phyloP scores from a whole-genome alignment of 495 filamentous ascomycete genomes.

The Penicillium dipodomyicola region DNA sequence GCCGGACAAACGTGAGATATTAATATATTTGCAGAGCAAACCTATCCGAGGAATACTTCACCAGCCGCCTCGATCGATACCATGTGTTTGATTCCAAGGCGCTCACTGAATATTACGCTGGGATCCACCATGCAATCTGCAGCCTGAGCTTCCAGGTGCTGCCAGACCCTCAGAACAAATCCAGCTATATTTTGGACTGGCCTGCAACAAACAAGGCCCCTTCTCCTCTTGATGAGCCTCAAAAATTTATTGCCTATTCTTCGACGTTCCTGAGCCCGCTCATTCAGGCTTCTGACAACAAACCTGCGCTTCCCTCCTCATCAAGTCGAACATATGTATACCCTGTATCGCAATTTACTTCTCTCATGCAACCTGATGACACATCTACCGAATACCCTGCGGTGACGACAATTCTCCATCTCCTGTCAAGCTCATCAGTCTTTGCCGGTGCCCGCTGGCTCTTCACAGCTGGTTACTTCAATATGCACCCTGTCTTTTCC shows the following conservation, averaged over 20 bases:
- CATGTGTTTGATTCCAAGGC: conserved; percentile 80
- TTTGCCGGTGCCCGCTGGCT: conserved; percentile 76
- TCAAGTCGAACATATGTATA: conserved; percentile 72
- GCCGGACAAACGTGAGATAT: background rate
- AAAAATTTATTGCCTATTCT: conserved; percentile 65
- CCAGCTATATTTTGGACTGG: conserved; percentile 76
- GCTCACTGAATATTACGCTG: conserved; percentile 78
- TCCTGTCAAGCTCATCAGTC: conserved; percentile 53
- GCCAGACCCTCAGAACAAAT: conserved; percentile 52
- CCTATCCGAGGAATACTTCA: conserved; percentile 92
- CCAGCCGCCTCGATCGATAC: conserved; percentile 90
- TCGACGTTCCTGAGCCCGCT: conserved; percentile 63
- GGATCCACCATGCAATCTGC: conserved; percentile 72
- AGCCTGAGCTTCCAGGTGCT: conserved; percentile 77
- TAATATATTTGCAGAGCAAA: conserved; percentile 61
- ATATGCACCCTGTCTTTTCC: conserved; percentile 80
- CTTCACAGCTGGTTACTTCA: conserved; percentile 98
- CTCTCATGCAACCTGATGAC: conserved; percentile 66
- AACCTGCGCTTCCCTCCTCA: conserved; percentile 30
- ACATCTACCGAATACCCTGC: conserved; percentile 86
- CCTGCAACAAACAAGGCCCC: conserved; percentile 69
- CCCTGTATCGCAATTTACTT: conserved; percentile 77
- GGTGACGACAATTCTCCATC: conserved; percentile 68
- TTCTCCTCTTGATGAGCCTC: conserved; percentile 66
- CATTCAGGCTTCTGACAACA: conserved; percentile 50